Evolutionary conservation across 257 asterid genomes (phyloP).

Genomic region (Solanum paucissectum): DNA sequence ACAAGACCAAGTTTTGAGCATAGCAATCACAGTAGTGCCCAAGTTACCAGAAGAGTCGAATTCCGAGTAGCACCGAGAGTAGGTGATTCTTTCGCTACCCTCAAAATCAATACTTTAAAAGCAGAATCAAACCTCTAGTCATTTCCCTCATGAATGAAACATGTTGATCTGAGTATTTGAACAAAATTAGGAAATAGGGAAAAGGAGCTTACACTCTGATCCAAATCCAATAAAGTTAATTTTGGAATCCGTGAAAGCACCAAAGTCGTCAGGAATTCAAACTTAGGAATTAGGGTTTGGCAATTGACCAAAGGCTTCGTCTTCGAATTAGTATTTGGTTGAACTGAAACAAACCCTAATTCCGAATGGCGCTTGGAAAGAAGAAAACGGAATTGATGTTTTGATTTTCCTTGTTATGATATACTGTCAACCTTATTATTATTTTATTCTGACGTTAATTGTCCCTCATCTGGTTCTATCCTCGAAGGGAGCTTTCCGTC

Average conservation of each 20-base stretch:
- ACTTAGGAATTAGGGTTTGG: background rate
- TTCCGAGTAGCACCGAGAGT: background rate
- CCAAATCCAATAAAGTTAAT: background rate
- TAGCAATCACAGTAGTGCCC: background rate
- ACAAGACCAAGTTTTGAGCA: background rate
- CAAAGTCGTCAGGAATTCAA: background rate
- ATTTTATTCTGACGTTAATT: background rate
- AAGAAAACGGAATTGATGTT: background rate
- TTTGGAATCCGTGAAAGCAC: background rate
- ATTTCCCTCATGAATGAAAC: background rate
- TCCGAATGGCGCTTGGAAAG: background rate
- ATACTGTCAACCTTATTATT: background rate
- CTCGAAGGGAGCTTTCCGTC: background rate
- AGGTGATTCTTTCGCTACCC: background rate
- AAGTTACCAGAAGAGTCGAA: background rate
- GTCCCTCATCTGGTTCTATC: background rate
- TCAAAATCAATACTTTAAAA: background rate
- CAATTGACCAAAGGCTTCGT: background rate
- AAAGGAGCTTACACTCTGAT: constrained; percentile 3
- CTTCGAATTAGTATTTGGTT: background rate
- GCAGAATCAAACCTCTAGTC: background rate
- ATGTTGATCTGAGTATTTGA: background rate
- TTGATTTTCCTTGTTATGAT: background rate
- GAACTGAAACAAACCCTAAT: constrained; percentile 3
- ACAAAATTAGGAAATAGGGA: background rate